These are phyloP conservation scores for Penicillium samsonianum DNA, from an alignment of 495 filamentous ascomycete genomes.

Conservation along the genomic window DNA sequence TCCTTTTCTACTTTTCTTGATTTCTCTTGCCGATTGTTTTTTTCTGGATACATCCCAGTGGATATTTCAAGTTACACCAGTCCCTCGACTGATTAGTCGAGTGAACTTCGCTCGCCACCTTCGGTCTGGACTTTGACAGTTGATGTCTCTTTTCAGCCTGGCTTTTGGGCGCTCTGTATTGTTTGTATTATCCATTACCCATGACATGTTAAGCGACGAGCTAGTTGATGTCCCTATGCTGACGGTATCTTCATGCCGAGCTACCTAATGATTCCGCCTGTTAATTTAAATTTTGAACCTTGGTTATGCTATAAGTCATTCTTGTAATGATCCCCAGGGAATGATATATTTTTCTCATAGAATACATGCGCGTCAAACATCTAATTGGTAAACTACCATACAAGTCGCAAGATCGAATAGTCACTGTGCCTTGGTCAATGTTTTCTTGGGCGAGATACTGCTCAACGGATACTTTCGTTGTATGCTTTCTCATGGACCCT, in stretches of 20 bases:
- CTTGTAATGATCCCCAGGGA: too few relatives aligned
- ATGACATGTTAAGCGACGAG: slow-evolving; percentile 6
- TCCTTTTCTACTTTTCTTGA: neutral
- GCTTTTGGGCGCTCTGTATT: neutral
- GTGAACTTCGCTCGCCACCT: neutral
- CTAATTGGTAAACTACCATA: too few relatives aligned
- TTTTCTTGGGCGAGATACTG: too few relatives aligned
- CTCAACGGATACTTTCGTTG: too few relatives aligned
- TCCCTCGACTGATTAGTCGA: neutral
- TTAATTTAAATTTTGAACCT: neutral
- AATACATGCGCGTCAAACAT: neutral
- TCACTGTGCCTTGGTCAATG: neutral
- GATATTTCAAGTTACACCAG: neutral
- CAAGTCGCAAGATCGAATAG: too few relatives aligned
- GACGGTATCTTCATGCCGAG: neutral
- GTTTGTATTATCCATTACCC: neutral
- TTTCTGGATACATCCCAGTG: neutral
- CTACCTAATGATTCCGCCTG: slow-evolving; percentile 6
- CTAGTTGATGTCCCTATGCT: slow-evolving; percentile 1
- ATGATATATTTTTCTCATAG: neutral
- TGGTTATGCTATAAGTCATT: neutral
- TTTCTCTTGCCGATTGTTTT: neutral
- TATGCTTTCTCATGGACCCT: too few relatives aligned
- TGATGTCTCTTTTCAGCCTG: neutral
- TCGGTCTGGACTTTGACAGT: neutral